A percentile compares a stretch with the other conserved stretches of the same genome.
phyloP scores from a whole-genome alignment of 2,329 filamentous ascomycete genomes.

The Aureobasidium melanogenum region DNA sequence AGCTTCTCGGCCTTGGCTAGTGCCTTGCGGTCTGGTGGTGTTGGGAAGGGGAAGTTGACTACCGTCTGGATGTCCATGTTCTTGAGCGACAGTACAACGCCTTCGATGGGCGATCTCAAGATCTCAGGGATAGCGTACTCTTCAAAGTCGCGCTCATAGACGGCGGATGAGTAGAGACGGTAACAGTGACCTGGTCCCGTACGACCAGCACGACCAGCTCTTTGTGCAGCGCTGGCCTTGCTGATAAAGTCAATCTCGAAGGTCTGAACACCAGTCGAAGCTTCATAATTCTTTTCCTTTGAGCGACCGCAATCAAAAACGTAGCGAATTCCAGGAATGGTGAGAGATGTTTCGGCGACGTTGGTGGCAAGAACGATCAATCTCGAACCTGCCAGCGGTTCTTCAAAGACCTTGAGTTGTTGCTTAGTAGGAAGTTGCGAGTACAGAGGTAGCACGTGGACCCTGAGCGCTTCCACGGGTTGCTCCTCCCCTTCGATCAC shows the following conservation, averaged over 20 bases:
- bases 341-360: slow-evolving; percentile 93
- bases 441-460: slow-evolving; percentile 89
- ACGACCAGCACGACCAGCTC: slow-evolving; percentile 86
- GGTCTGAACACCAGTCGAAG: slow-evolving; percentile 83
- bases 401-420: slow-evolving; percentile 83
- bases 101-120: slow-evolving; percentile 82
- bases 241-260: slow-evolving; percentile 96
- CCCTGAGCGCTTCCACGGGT: slow-evolving; percentile 53
- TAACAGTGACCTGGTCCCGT: slow-evolving; percentile 96
- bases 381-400: slow-evolving; percentile 65
- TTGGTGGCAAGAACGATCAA: slow-evolving; percentile 90
- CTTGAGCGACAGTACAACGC: slow-evolving; percentile 82
- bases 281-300: slow-evolving; percentile 86
- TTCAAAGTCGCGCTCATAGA: slow-evolving; percentile 82
- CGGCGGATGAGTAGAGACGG: slow-evolving; percentile 83
- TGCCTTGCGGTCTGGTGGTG: slow-evolving; percentile 67
- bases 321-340: slow-evolving; percentile 88
- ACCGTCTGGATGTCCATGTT: slow-evolving; percentile 87
- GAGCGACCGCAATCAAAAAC: slow-evolving; percentile 91
- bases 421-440: slow-evolving; percentile 85
- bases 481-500: slow-evolving; percentile 37
- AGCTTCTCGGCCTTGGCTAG: slow-evolving; percentile 79
- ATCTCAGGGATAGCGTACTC: slow-evolving; percentile 85
- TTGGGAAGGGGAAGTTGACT: slow-evolving; percentile 92
- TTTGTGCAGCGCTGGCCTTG: slow-evolving; percentile 88